Evolutionary conservation across 345 rosid species (phyloP), one percentile per base, ranked within the genome.

Genomic region (Populus pruinosa): DNA sequence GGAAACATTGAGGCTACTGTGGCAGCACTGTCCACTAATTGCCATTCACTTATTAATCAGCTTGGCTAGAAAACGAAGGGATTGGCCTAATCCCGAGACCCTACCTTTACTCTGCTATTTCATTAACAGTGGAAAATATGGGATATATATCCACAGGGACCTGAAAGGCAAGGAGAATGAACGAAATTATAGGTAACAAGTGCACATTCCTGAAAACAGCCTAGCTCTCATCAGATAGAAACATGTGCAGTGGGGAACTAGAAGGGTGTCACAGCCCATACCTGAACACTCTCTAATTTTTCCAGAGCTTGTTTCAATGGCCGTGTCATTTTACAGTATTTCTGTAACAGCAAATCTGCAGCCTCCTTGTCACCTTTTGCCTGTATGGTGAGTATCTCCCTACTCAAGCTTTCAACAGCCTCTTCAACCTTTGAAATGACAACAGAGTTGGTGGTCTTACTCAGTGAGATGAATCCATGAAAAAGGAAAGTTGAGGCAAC

Each of bases 101-200:
- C 59, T 69, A 25, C 72, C 43, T 80, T 85, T 84, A 79, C 31
- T 78, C 82, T 71, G 79, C 12, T 71, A 86, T 71, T 50, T 80
- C 39, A 44, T 86, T 72, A 56, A 89, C 97, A 29, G 82, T 59
- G 0, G 97, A 83, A 82, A 94, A 92, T 74, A 86, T 78, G 20
- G 96, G 97, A 85, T 83, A 84, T 71, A 92, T 94, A 78, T 92
- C 97, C 73, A 91, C 93, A 0, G 98, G 93, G 18, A 94, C 98
- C 98, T 94, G 82, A 69, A 80, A 55, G 11, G 18, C 31, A 73
- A 1, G 43, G 18, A 29, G 47, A 73, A 59, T 49, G 76, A 74
- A 53, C 5, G 10, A 67, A 62, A 39, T 39, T 27, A 47, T 47
- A 4, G 1, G 53, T 4, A 47, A 4, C 53, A 47, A 47, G 53